These are phyloP conservation scores for Cutaneotrichosporon spelunceum DNA, from an alignment of 1,284 basidiomycete species.

Conservation along the genomic window DNA sequence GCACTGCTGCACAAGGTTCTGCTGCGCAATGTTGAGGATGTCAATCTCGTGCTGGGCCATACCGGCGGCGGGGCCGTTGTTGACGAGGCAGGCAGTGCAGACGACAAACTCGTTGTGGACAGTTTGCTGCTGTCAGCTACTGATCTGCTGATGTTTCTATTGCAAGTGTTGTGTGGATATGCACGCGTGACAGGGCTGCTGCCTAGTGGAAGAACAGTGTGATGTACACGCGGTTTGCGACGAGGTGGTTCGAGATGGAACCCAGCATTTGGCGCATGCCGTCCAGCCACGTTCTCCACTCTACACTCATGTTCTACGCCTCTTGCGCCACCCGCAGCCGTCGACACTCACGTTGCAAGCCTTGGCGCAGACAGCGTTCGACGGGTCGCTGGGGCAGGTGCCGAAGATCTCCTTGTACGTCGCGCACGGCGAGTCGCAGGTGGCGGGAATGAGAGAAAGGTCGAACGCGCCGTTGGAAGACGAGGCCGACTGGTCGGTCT, in stretches of 20 bases:
- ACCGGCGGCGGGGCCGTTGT: slow-evolving; percentile 4
- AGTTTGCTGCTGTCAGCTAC: not conserved
- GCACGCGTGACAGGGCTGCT: not conserved
- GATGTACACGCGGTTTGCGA: no score
- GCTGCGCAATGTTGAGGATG: slow-evolving; percentile 21
- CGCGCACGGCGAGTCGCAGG: slow-evolving; percentile 10
- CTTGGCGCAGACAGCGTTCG: slow-evolving; percentile 6
- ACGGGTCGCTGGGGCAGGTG: slow-evolving; percentile 11
- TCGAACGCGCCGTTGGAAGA: slow-evolving; percentile 4
- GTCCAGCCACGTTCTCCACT: no score
- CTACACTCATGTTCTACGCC: not conserved
- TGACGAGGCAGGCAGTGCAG: slow-evolving; percentile 15
- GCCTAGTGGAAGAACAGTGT: no score
- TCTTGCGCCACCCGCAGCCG: not conserved
- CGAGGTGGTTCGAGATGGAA: not conserved
- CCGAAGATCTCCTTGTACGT: slow-evolving; percentile 18
- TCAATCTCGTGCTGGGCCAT: slow-evolving; percentile 12
- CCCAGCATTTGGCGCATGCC: not conserved
- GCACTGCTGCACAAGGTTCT: slow-evolving; percentile 19
- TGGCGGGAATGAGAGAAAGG: slow-evolving; percentile 8
- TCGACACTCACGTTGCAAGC: slow-evolving; percentile 18
- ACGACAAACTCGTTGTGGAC: slow-evolving; percentile 13
- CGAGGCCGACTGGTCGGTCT: not conserved
- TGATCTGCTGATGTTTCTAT: not conserved
- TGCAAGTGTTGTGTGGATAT: not conserved